phyloP scores from a whole-genome alignment of 345 rosid genomes.

The Rubroshorea leprosula region DNA sequence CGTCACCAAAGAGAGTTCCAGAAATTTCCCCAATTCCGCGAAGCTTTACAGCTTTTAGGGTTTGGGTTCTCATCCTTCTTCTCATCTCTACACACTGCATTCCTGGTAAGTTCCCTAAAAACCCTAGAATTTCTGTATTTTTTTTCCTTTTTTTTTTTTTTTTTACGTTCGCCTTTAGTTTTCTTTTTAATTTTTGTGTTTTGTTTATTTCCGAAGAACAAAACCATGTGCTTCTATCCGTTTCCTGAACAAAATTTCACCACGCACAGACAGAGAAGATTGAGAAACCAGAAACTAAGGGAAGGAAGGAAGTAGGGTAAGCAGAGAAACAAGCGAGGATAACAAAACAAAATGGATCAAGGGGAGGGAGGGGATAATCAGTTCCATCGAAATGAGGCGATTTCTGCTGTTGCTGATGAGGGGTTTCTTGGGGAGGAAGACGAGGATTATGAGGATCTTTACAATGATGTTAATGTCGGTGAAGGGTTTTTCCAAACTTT shows the following conservation, averaged over 20 bases:
- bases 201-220: not conserved
- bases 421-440: conserved; percentile 60
- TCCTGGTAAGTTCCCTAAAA: conserved; percentile 19
- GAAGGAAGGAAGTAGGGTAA: conserved; percentile 3
- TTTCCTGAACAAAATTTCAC: not conserved
- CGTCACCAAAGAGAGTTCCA: not conserved
- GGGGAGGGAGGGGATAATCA: conserved; percentile 57
- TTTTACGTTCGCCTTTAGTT: conserved; percentile 7
- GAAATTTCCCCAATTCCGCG: conserved; percentile 4
- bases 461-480: conserved; percentile 78
- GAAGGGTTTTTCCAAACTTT: conserved; percentile 65
- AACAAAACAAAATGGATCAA: conserved; percentile 38
- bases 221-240: conserved; percentile 1
- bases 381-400: conserved; percentile 59
- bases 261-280: not conserved
- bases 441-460: conserved; percentile 76
- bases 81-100: conserved; percentile 6
- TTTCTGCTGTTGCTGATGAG: conserved; percentile 67
- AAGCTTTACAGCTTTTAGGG: conserved; percentile 36
- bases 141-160: not conserved
- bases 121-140: not conserved
- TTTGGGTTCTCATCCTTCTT: conserved; percentile 18
- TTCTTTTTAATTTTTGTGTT: not conserved
- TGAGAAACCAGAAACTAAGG: not conserved
- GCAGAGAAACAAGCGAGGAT: not conserved